Percentiles rank a stretch among this genome's conserved stretches.
Conservation (phyloP, 352 stramenopile species). For the Pythium folliculosum region DNA sequence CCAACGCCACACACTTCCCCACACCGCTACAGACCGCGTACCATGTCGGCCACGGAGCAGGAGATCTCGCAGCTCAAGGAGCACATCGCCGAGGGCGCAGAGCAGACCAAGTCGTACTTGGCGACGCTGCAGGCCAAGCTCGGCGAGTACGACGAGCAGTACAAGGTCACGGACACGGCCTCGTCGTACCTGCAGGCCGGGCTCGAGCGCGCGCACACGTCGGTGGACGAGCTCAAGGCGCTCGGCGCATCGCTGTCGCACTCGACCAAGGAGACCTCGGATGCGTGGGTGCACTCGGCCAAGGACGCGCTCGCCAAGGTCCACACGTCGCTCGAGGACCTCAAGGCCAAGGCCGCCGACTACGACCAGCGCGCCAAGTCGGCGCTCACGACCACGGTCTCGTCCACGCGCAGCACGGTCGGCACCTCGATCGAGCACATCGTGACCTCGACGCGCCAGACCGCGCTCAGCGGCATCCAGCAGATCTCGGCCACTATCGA, state of each 20-base stretch:
- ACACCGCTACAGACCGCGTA: background rate
- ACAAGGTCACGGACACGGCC: constrained; percentile 71
- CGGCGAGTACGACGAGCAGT: constrained; percentile 65
- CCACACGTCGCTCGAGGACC: constrained; percentile 31
- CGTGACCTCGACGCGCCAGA: constrained; percentile 53
- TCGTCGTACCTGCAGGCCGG: constrained; percentile 64
- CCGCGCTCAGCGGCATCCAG: constrained; percentile 61
- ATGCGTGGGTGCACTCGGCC: constrained; percentile 46
- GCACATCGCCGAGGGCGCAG: constrained; percentile 65
- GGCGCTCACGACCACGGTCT: constrained; percentile 42
- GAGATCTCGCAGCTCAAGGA: constrained; percentile 67
- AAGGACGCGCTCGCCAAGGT: constrained; percentile 63
- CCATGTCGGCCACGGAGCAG: constrained; percentile 20
- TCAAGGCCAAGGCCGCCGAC: constrained; percentile 46
- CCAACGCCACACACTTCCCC: background rate
- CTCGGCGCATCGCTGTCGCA: constrained; percentile 56
- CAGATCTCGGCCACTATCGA: constrained; percentile 58
- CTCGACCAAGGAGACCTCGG: constrained; percentile 52
- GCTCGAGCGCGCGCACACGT: constrained; percentile 66
- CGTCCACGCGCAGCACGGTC: constrained; percentile 44
- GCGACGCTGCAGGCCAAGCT: constrained; percentile 36
- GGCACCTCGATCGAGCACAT: constrained; percentile 73
- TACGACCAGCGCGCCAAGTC: constrained; percentile 54
- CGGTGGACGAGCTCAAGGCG: constrained; percentile 74
- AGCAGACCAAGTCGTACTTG: constrained; percentile 80